Percentiles rank a stretch among this genome's conserved stretches.
Conservation (phyloP, 495 filamentous ascomycete genomes). For the Hyaloscypha variabilis region DNA sequence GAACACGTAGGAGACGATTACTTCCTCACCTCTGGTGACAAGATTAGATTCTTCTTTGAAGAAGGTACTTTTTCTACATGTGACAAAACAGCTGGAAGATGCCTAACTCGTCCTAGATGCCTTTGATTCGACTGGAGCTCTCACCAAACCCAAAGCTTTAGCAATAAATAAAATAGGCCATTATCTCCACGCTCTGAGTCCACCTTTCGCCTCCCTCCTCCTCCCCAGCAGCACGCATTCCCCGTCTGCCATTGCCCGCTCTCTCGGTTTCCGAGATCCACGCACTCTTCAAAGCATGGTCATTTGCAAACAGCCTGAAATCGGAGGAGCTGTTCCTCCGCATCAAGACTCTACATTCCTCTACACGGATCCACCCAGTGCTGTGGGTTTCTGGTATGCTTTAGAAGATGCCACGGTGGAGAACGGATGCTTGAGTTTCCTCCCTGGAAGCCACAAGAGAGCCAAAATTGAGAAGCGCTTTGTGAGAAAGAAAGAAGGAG, state of each 20-base stretch:
- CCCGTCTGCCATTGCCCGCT: constrained; percentile 63
- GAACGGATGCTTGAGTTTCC: constrained; percentile 89
- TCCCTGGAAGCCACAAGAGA: constrained; percentile 74
- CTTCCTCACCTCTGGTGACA: constrained; percentile 87
- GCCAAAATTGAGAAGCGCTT: constrained; percentile 69
- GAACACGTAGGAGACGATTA: constrained; percentile 93
- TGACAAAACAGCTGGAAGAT: background rate
- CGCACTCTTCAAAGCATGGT: constrained; percentile 86
- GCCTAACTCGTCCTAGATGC: constrained; percentile 49
- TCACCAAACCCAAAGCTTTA: constrained; percentile 74
- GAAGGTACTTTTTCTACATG: constrained; percentile 49
- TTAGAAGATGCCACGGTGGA: constrained; percentile 83
- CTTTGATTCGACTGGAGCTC: constrained; percentile 57
- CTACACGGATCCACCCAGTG: constrained; percentile 87
- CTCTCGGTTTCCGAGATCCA: constrained; percentile 75
- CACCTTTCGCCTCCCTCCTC: constrained; percentile 66
- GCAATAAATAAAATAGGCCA: constrained; percentile 99
- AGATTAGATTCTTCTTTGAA: constrained; percentile 97
- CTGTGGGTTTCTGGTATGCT: constrained; percentile 95
- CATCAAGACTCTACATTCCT: constrained; percentile 94
- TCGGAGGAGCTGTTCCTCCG: constrained; percentile 82
- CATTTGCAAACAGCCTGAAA: constrained; percentile 97
- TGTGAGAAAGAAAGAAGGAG: constrained; percentile 60
- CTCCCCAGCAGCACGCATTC: constrained; percentile 40
- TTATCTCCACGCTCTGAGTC: constrained; percentile 75